These are phyloP conservation scores for Globisporangium canariense DNA, from an alignment of 352 stramenopile genomes.

Conservation along the genomic window DNA sequence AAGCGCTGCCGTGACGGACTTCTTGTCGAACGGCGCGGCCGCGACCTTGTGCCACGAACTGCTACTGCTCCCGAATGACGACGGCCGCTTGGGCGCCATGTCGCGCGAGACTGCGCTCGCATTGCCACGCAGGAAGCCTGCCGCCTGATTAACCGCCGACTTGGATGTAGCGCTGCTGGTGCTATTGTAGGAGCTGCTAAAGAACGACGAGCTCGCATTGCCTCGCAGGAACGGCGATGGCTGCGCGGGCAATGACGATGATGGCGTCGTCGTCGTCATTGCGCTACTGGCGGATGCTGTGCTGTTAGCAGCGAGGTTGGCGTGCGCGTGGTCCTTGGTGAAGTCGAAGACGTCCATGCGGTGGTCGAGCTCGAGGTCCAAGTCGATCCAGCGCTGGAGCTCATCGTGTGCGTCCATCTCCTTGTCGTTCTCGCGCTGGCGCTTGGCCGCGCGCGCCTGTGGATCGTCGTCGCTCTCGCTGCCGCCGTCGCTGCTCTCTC, in stretches of 20 bases:
- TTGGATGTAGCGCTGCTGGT: slow-evolving; percentile 20
- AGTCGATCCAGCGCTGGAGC: slow-evolving; percentile 58
- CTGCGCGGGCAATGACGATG: slow-evolving; percentile 8
- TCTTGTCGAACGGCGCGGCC: slow-evolving; percentile 30
- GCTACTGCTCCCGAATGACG: not conserved
- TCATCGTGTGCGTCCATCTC: slow-evolving; percentile 51
- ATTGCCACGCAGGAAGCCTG: slow-evolving; percentile 19
- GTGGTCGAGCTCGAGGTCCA: slow-evolving; percentile 54
- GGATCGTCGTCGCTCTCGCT: not conserved
- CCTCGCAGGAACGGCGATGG: slow-evolving; percentile 6
- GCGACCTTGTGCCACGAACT: slow-evolving; percentile 17
- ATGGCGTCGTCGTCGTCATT: not conserved
- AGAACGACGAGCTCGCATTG: slow-evolving; percentile 12
- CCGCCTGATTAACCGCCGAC: slow-evolving; percentile 5
- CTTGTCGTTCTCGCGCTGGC: slow-evolving; percentile 18
- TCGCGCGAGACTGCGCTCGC: slow-evolving; percentile 4
- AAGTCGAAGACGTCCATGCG: slow-evolving; percentile 59
- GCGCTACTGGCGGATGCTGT: not conserved
- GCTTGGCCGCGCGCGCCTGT: slow-evolving; percentile 14
- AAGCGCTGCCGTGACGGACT: slow-evolving; percentile 46
- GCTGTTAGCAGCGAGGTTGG: not conserved
- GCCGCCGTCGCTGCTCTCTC: not conserved
- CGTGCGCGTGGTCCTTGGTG: slow-evolving; percentile 15
- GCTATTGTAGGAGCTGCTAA: slow-evolving; percentile 18
- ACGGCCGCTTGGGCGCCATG: slow-evolving; percentile 16